Evolutionary conservation across 2,329 filamentous ascomycete genomes (phyloP).

Genomic region (Pseudogymnoascus sp.): DNA sequence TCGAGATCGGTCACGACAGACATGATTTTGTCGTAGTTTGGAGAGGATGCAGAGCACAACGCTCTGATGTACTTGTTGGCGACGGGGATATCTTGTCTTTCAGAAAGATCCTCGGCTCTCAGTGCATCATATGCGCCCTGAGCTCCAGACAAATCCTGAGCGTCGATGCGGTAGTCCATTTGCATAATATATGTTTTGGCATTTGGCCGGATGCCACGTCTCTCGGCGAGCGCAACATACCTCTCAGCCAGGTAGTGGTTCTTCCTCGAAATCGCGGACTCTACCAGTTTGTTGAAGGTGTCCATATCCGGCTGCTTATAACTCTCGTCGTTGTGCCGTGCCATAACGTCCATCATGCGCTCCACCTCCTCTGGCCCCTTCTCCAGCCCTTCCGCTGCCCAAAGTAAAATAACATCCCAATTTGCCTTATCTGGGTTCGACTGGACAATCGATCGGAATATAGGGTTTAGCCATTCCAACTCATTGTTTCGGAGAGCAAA

Average conservation of each 20-base stretch:
- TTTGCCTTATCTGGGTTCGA: constrained; percentile 42
- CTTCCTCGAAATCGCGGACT: constrained; percentile 59
- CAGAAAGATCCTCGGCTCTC: constrained; percentile 43
- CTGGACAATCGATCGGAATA: constrained; percentile 42
- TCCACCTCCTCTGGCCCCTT: constrained; percentile 64
- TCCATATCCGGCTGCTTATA: constrained; percentile 51
- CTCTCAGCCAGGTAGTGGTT: constrained; percentile 67
- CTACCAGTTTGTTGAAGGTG: constrained; percentile 70
- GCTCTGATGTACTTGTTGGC: constrained; percentile 66
- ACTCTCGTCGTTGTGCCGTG: constrained; percentile 39
- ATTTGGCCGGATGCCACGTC: constrained; percentile 59
- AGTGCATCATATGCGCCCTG: constrained; percentile 56
- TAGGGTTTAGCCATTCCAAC: constrained; percentile 50
- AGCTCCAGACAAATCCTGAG: constrained; percentile 64
- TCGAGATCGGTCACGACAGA: constrained; percentile 67
- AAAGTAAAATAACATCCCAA: constrained; percentile 68
- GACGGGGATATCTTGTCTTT: constrained; percentile 51
- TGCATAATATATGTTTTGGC: constrained; percentile 64
- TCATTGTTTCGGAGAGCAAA: constrained; percentile 54
- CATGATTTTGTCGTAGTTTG: constrained; percentile 63
- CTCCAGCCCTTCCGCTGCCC: constrained; percentile 61
- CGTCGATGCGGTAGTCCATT: constrained; percentile 66
- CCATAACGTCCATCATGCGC: constrained; percentile 63
- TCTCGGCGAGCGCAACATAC: constrained; percentile 58
- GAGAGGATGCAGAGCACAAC: constrained; percentile 51